Percentiles rank a stretch among this genome's conserved stretches.
These are phyloP conservation scores for Fonsecaea nubica DNA, from an alignment of 2,329 filamentous ascomycete species.

Conservation along the genomic window DNA sequence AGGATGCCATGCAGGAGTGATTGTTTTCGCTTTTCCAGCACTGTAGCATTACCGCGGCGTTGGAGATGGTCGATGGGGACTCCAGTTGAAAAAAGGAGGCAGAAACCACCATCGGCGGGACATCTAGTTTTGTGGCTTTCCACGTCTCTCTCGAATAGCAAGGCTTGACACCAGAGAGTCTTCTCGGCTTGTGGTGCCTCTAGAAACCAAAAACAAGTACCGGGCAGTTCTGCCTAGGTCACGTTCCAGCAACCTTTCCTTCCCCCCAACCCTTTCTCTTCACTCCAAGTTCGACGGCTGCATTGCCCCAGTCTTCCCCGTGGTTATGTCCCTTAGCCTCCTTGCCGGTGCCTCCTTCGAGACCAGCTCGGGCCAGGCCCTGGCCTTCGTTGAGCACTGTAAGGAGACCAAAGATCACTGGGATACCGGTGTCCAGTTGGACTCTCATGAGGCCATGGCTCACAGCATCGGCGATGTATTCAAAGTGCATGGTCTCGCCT, in stretches of 20 bases:
- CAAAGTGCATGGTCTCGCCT: constrained; percentile 99
- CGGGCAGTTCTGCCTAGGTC: background rate
- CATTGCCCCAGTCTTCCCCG: constrained; percentile 93
- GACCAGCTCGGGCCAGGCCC: constrained; percentile 80
- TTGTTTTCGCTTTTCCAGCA: constrained; percentile 22
- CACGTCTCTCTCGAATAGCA: background rate
- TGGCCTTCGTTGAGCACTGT: constrained; percentile 90
- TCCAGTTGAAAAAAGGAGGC: constrained; percentile 8
- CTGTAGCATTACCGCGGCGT: constrained; percentile 36
- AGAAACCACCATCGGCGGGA: background rate
- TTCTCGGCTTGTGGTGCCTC: background rate
- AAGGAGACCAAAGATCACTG: constrained; percentile 89
- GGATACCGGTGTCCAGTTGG: constrained; percentile 85
- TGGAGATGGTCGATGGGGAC: constrained; percentile 17
- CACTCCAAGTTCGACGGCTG: constrained; percentile 89
- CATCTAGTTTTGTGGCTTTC: constrained; percentile 12
- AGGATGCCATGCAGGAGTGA: constrained; percentile 91
- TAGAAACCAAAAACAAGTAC: background rate
- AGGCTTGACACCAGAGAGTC: background rate
- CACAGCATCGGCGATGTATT: constrained; percentile 94
- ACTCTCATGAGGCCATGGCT: constrained; percentile 93
- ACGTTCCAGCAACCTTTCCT: constrained; percentile 62
- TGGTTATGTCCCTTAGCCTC: constrained; percentile 77
- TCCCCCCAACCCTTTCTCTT: constrained; percentile 85
- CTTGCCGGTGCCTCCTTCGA: constrained; percentile 58